These are phyloP conservation scores for Epithemia pelagica DNA, from an alignment of 108 stramenopile species.

Conservation along the genomic window DNA sequence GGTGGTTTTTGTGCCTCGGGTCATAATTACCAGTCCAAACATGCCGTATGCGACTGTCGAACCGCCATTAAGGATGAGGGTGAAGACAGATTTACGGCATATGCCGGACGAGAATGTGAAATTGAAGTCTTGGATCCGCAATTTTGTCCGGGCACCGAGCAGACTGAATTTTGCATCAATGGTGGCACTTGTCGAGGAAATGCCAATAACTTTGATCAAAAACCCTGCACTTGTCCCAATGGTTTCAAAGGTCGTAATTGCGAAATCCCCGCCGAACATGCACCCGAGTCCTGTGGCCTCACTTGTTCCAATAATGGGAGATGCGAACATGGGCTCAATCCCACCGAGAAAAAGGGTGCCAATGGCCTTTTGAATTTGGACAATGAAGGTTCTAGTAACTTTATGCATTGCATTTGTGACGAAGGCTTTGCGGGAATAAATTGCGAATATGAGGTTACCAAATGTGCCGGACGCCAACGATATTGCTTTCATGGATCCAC, in stretches of 20 bases:
- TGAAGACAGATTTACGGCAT: neutral
- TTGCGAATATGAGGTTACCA: constrained; percentile 39
- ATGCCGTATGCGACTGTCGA: neutral
- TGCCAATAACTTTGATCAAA: neutral
- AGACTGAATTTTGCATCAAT: neutral
- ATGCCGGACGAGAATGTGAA: neutral
- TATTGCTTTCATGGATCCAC: constrained; percentile 46
- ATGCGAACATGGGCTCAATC: neutral
- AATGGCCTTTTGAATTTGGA: constrained; percentile 4
- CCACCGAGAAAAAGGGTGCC: neutral
- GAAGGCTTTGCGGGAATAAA: constrained; percentile 34
- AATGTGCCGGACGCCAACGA: constrained; percentile 42
- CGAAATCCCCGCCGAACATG: neutral
- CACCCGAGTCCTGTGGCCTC: neutral
- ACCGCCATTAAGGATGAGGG: neutral
- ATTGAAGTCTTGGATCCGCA: neutral
- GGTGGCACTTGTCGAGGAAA: neutral
- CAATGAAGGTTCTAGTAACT: constrained; percentile 15
- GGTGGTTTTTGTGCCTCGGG: neutral
- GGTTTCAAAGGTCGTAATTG: neutral
- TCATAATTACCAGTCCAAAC: neutral
- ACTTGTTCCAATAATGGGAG: neutral
- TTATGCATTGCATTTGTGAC: constrained; percentile 47
- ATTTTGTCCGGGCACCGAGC: neutral
- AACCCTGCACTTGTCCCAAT: neutral